Evolutionary conservation across 1,284 basidiomycete species (phyloP), one percentile per base, ranked within the genome.

Genomic region (Thelephora terrestris): DNA sequence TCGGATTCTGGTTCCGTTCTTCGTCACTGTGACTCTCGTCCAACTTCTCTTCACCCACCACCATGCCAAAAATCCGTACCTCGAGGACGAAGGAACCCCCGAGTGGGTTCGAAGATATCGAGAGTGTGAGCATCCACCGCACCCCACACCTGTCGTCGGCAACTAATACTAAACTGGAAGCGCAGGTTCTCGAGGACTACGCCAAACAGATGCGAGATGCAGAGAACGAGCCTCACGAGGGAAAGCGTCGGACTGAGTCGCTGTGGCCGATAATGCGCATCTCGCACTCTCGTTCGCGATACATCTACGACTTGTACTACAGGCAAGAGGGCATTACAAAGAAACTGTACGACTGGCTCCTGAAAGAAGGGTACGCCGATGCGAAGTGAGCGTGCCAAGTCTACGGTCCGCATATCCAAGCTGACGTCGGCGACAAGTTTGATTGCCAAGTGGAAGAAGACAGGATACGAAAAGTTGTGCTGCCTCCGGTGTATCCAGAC

Each of bases 181-280:
- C 12, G n/a, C 64, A 93, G 84, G 82, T 94, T 54, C 80, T 95
- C 55, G 91, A 94, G 59, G 91, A 95, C 68, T 95, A 94, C 63
- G 87, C 90, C 43, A 91, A 91, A 75, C 94, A 93, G 73, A 95
- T 95, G 92, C 76, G 92, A 53, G 91, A 95, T 64, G 94, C 92
- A 9, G 96, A 99, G 75, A 96, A 92, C 60, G 94, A 98, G 69
- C 83, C 85, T 7, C 92, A 97, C 61, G 96, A 99, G 64, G 95
- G 95, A 52, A 99, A 99, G 69, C 86, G 96, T 62, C 96, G 93
- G 70, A 82, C 87, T 25, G 96, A 99, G 70, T 87, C 88, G 1
- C 71, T 97, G n/a, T 99, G 96, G 96, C 93, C 95, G 42, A 97
- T 99, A 57, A 97, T 99, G 91, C 84, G 92, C 42, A 92, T 99